Percentiles rank a stretch among this genome's conserved stretches.
Evolutionary conservation across 345 rosid species (phyloP).

Genomic region (Gossypium raimondii): DNA sequence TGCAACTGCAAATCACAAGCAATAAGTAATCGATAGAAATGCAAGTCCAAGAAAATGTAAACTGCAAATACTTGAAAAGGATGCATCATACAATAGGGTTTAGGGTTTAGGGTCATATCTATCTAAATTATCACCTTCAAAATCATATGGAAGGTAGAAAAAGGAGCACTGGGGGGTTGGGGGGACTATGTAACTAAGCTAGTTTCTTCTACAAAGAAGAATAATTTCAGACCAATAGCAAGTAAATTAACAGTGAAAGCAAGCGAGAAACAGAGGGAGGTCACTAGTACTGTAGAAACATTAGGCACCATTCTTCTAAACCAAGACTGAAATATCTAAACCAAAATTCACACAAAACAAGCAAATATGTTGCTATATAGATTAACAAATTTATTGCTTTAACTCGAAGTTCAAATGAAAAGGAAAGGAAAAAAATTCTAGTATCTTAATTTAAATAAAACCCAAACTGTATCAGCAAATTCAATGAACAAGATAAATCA

Average conservation of each 20-base stretch:
- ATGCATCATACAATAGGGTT: slow-evolving; percentile 8
- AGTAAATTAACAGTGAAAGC: not conserved
- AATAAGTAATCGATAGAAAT: not conserved
- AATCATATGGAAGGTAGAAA: not conserved
- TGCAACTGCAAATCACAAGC: slow-evolving; percentile 39
- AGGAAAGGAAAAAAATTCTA: not conserved
- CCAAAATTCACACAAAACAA: not conserved
- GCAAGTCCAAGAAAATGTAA: not conserved
- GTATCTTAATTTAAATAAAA: not conserved
- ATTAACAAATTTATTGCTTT: not conserved
- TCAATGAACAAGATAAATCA: not conserved
- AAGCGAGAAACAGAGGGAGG: not conserved
- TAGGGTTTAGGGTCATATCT: not conserved
- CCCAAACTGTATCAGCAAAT: not conserved
- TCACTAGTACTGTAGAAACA: not conserved
- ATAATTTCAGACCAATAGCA: not conserved
- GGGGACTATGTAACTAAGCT: not conserved
- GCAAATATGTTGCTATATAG: not conserved
- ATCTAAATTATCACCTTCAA: not conserved
- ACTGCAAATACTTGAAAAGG: not conserved
- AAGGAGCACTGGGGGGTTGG: not conserved
- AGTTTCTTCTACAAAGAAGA: not conserved
- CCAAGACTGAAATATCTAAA: not conserved
- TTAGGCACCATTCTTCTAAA: not conserved
- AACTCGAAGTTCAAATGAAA: not conserved